Percentiles rank a stretch among this genome's conserved stretches.
phyloP scores from a whole-genome alignment of 106 monocot genomes.

The Acanthochlamys bracteata region DNA sequence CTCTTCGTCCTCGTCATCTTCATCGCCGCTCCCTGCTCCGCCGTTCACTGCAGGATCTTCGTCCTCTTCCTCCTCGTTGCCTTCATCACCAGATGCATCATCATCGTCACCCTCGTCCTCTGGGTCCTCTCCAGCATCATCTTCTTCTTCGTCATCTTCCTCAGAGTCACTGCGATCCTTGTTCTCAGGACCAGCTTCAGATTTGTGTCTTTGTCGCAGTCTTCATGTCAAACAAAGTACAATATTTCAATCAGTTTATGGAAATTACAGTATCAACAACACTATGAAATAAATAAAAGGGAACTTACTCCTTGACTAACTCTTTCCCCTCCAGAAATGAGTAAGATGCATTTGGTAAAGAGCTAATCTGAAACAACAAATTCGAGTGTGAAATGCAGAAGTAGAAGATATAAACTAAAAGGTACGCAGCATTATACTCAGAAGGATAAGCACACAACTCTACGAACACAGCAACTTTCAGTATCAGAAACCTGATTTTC shows the following conservation, averaged over 20 bases:
- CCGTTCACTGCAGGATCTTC: constrained; percentile 20
- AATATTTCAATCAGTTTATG: neutral
- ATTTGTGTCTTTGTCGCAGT: constrained; percentile 2
- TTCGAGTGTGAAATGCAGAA: neutral
- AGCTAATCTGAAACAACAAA: constrained; percentile 3
- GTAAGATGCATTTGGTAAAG: neutral
- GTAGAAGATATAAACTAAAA: neutral
- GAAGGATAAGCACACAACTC: too few species aligned
- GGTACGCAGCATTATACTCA: too few species aligned
- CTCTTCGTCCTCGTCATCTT: constrained; percentile 13
- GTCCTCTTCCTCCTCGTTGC: constrained; percentile 5
- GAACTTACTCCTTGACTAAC: constrained; percentile 4
- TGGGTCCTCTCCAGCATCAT: constrained; percentile 9
- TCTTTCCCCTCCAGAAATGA: neutral
- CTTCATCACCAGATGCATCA: constrained; percentile 16
- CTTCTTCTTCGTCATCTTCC: constrained; percentile 19
- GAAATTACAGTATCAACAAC: neutral
- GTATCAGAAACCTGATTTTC: too few species aligned
- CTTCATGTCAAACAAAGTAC: neutral
- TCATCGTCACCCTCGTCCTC: constrained; percentile 16
- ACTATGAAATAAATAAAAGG: neutral
- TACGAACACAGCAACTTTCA: too few species aligned
- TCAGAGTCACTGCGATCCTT: constrained; percentile 20
- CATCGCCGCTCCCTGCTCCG: constrained; percentile 3
- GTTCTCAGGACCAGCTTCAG: constrained; percentile 14